Percentiles rank a stretch among this genome's conserved stretches.
Conservation (phyloP, 2,329 filamentous ascomycete species). For the Berkeleyomyces rouxiae region DNA sequence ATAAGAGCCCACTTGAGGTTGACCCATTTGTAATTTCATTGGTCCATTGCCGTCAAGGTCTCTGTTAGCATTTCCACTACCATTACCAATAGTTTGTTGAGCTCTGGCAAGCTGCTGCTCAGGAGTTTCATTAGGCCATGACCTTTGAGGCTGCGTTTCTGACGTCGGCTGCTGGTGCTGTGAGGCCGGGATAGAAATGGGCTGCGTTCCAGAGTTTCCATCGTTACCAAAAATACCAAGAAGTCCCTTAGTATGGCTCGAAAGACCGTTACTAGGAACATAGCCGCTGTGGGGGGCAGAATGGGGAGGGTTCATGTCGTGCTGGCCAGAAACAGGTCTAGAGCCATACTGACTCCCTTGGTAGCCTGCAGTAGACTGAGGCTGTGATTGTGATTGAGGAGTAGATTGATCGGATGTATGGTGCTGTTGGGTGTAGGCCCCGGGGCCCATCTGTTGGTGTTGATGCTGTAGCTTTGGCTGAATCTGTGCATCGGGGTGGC, state of each 20-base stretch:
- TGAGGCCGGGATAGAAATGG: conserved; percentile 1
- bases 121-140: conserved; percentile 8
- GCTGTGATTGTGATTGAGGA: conserved; percentile 9
- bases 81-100: not conserved
- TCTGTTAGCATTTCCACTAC: not conserved
- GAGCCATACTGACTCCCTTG: conserved; percentile 1
- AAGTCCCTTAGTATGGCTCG: conserved; percentile 23
- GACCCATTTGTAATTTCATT: not conserved
- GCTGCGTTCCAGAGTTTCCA: conserved; percentile 14
- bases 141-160: conserved; percentile 1
- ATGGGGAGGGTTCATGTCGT: conserved; percentile 1
- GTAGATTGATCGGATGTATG: not conserved
- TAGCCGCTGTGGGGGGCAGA: not conserved
- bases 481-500: not conserved
- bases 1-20: not conserved
- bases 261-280: conserved; percentile 16
- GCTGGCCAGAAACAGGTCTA: conserved; percentile 11
- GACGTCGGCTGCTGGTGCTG: not conserved
- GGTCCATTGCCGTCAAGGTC: not conserved
- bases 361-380: conserved; percentile 5
- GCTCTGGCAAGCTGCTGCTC: conserved; percentile 8
- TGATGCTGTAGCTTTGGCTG: conserved; percentile 1
- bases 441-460: not conserved
- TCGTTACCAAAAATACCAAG: conserved; percentile 25
- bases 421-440: conserved; percentile 6